A percentile compares a stretch with the other conserved stretches of the same genome.
Evolutionary conservation across 768 basidiomycete genomes (phyloP).

Genomic region (Mycena alexandri): DNA sequence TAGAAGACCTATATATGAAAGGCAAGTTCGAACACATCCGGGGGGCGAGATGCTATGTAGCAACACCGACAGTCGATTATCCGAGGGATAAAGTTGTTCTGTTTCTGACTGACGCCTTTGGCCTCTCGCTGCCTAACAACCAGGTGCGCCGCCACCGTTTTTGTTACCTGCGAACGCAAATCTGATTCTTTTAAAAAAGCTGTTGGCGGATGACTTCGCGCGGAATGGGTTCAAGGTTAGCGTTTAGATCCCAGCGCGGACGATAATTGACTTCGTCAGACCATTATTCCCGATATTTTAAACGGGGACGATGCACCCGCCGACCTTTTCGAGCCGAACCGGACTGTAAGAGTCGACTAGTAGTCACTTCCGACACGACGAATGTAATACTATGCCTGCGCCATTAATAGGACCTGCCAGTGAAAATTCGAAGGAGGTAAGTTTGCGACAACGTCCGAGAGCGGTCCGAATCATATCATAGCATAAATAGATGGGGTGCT

Average conservation of each 20-base stretch:
- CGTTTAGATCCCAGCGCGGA: slow-evolving; percentile 23
- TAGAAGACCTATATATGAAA: background rate
- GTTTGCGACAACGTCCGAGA: too few relatives aligned
- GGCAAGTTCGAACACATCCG: slow-evolving; percentile 47
- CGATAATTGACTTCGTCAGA: slow-evolving; percentile 31
- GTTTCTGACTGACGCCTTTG: slow-evolving; percentile 55
- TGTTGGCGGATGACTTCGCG: slow-evolving; percentile 60
- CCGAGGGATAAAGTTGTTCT: slow-evolving; percentile 56
- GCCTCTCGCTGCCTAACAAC: slow-evolving; percentile 50
- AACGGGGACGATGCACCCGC: slow-evolving; percentile 34
- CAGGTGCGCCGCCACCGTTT: slow-evolving; percentile 33
- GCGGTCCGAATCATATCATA: background rate
- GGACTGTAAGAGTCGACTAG: too few relatives aligned
- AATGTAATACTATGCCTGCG: too few relatives aligned
- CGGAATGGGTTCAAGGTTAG: slow-evolving; percentile 52
- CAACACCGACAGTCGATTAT: slow-evolving; percentile 54
- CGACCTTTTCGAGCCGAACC: background rate
- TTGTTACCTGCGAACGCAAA: background rate
- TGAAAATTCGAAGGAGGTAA: too few relatives aligned
- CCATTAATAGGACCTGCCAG: too few relatives aligned
- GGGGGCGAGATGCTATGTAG: slow-evolving; percentile 56
- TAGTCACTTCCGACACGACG: too few relatives aligned
- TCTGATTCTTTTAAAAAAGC: slow-evolving; percentile 39
- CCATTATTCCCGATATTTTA: slow-evolving; percentile 35
- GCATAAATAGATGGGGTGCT: slow-evolving; percentile 3